Percentiles rank a stretch among this genome's conserved stretches.
These are phyloP conservation scores for Dryas integrifolia DNA, from an alignment of 331 rosid species.

Conservation along the genomic window DNA sequence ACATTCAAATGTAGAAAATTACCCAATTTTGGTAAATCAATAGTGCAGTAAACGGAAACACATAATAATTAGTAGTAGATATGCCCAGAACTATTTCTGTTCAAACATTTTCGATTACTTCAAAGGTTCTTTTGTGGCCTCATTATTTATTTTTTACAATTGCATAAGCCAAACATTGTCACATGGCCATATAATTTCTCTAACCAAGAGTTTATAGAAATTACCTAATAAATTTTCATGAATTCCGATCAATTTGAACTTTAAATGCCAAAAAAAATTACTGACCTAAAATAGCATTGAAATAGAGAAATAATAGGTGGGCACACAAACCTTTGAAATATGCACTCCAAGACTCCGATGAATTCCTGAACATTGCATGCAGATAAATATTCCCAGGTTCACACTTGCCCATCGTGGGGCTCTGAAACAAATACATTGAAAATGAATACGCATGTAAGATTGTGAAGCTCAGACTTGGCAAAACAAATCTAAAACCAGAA, in stretches of 20 bases:
- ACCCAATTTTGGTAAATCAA: neutral
- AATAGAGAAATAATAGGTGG: neutral
- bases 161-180: neutral
- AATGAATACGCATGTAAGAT: neutral
- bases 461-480: neutral
- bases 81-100: neutral
- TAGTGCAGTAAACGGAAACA: neutral
- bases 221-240: neutral
- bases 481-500: neutral
- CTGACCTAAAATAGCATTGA: neutral
- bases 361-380: constrained; percentile 97
- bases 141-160: neutral
- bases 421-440: constrained; percentile 41
- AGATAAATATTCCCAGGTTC: constrained; percentile 83
- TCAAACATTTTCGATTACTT: neutral
- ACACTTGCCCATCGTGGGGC: constrained; percentile 99
- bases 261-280: neutral
- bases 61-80: neutral
- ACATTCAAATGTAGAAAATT: neutral
- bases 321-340: constrained; percentile 67
- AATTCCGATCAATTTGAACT: neutral
- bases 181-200: neutral
- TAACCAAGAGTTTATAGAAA: neutral
- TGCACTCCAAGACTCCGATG: constrained; percentile 96
- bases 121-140: neutral